Evolutionary conservation across 2,329 filamentous ascomycete species (phyloP).

Genomic region (Paraphoma chrysanthemicola): DNA sequence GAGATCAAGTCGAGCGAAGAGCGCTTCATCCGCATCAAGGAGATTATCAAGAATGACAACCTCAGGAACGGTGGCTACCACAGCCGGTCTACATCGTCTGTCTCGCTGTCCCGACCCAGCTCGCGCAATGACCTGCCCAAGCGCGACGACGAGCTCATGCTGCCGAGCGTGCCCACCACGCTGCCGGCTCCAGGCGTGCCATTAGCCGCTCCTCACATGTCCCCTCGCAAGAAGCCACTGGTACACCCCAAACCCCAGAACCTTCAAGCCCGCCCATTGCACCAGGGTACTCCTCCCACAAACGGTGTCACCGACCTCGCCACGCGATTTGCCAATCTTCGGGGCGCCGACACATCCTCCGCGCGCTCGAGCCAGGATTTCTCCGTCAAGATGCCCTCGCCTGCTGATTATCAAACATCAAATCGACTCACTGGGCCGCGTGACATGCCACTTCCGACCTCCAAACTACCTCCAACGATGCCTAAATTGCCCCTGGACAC

Average conservation of each 20-base stretch:
- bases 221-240: constrained; percentile 40
- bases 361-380: constrained; percentile 32
- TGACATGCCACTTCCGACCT: constrained; percentile 59
- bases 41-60: constrained; percentile 60
- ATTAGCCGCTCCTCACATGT: constrained; percentile 22
- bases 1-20: constrained; percentile 48
- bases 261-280: constrained; percentile 67
- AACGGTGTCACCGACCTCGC: constrained; percentile 40
- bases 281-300: constrained; percentile 36
- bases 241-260: constrained; percentile 73
- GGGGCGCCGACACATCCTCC: constrained; percentile 32
- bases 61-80: constrained; percentile 62
- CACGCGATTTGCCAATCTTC: constrained; percentile 49
- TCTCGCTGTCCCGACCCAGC: constrained; percentile 14
- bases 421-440: constrained; percentile 57
- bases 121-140: constrained; percentile 24
- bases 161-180: constrained; percentile 38
- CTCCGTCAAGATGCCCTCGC: constrained; percentile 52
- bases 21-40: constrained; percentile 56
- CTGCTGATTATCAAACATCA: constrained; percentile 45
- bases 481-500: constrained; percentile 59
- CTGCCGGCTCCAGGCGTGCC: constrained; percentile 25
- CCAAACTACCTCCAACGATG: constrained; percentile 54
- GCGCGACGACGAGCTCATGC: constrained; percentile 44
- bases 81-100: constrained; percentile 18